Conservation (phyloP, 2,329 filamentous ascomycete species). For the Dothidotthia symphoricarpi region DNA sequence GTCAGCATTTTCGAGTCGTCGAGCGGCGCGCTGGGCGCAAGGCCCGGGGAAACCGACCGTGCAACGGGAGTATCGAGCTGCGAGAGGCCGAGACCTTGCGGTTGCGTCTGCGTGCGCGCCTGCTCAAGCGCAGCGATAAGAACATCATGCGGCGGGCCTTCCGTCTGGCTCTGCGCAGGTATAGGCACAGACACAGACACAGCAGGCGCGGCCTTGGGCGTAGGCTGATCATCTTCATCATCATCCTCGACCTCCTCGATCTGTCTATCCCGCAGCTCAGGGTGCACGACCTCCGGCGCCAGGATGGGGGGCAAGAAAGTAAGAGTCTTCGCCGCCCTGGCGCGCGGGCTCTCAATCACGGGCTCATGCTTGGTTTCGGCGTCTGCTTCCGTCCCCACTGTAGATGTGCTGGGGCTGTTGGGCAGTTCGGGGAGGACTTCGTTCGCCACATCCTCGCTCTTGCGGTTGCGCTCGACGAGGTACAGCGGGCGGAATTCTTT, state of each 20-base stretch:
- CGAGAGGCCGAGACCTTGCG: constrained; percentile 10
- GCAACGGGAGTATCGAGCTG: constrained; percentile 8
- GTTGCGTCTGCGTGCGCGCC: constrained; percentile 10
- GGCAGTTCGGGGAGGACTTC: constrained; percentile 54
- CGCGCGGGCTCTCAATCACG: constrained; percentile 34
- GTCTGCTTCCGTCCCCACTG: constrained; percentile 20
- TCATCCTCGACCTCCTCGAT: constrained; percentile 44
- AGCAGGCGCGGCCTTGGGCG: constrained; percentile 61
- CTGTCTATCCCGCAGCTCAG: constrained; percentile 28
- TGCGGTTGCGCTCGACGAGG: constrained; percentile 65
- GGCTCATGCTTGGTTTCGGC: constrained; percentile 47
- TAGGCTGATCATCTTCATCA: constrained; percentile 64
- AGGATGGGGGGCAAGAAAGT: constrained; percentile 10
- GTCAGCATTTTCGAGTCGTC: constrained; percentile 29
- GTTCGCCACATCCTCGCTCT: constrained; percentile 27
- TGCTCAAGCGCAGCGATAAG: constrained; percentile 27
- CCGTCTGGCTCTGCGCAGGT: constrained; percentile 1
- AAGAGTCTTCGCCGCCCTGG: not conserved
- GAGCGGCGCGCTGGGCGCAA: constrained; percentile 22
- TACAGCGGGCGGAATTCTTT: constrained; percentile 78
- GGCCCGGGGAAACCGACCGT: constrained; percentile 9
- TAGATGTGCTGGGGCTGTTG: constrained; percentile 44
- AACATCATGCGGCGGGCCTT: constrained; percentile 19
- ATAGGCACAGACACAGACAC: constrained; percentile 10
- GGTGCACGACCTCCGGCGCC: constrained; percentile 19